Evolutionary conservation across 768 basidiomycete species (phyloP).

Genomic region (Tulasnella sp.): DNA sequence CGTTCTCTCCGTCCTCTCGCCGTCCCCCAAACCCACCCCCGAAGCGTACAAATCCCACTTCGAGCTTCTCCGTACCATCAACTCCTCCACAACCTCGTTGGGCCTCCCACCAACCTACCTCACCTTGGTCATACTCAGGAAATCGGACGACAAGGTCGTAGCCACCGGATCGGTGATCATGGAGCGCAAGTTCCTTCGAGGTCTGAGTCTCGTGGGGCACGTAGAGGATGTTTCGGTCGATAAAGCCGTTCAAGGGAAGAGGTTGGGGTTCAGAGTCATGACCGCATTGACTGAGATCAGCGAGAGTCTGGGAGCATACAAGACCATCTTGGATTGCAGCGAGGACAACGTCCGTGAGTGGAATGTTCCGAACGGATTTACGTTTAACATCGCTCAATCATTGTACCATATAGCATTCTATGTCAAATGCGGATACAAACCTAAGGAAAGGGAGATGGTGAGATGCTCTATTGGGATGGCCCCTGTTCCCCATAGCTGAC

Average conservation of each 20-base stretch:
- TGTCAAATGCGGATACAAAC: constrained; percentile 86
- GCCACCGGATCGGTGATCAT: constrained; percentile 77
- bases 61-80: constrained; percentile 44
- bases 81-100: constrained; percentile 29
- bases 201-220: constrained; percentile 81
- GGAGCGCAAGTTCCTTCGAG: constrained; percentile 90
- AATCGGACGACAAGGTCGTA: constrained; percentile 66
- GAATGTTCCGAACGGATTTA: constrained; percentile 3
- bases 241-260: constrained; percentile 80
- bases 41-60: constrained; percentile 66
- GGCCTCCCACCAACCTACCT: constrained; percentile 54
- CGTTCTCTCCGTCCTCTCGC: constrained; percentile 67
- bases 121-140: constrained; percentile 73
- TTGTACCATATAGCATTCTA: constrained; percentile 68
- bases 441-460: constrained; percentile 91
- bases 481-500: not conserved
- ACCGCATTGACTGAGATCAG: constrained; percentile 78
- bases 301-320: constrained; percentile 75
- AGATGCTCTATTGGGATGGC: not conserved
- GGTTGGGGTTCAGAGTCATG: constrained; percentile 81
- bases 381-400: not conserved
- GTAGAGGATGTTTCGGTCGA: constrained; percentile 98
- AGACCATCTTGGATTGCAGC: constrained; percentile 95
- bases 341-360: constrained; percentile 83
- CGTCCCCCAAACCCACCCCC: constrained; percentile 58